Evolutionary conservation across 1,284 basidiomycete species (phyloP).

Genomic region (Moesziomyces sp.): DNA sequence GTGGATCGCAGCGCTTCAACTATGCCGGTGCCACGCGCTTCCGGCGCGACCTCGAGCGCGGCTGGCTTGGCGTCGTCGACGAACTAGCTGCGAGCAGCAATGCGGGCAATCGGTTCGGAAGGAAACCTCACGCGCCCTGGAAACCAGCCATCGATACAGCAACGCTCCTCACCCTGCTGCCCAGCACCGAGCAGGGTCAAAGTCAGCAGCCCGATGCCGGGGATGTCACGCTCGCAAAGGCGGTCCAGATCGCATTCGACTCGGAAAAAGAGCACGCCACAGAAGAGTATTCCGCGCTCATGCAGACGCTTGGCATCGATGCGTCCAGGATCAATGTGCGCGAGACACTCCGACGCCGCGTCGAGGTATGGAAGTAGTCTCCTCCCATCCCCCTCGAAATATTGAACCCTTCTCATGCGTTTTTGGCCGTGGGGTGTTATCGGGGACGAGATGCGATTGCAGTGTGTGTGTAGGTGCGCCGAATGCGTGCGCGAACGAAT

Average conservation of each 20-base stretch:
- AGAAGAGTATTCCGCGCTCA: conserved; percentile 7
- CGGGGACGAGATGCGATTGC: not conserved
- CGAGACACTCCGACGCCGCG: conserved; percentile 26
- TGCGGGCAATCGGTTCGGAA: conserved; percentile 30
- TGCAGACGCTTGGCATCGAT: conserved; percentile 22
- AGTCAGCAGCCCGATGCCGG: not conserved
- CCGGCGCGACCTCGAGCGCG: conserved; percentile 41
- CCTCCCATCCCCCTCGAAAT: not conserved
- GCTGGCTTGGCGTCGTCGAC: conserved; percentile 57
- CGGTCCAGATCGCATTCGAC: conserved; percentile 32
- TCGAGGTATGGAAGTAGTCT: conserved; percentile 39
- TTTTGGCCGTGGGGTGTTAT: no score
- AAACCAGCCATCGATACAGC: conserved; percentile 26
- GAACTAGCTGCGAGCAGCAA: conserved; percentile 14
- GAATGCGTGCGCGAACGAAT: not conserved
- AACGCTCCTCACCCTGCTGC: conserved; percentile 18
- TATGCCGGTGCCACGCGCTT: conserved; percentile 32
- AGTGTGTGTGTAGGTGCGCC: not conserved
- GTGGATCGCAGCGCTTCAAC: conserved; percentile 35
- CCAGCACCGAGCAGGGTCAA: not conserved
- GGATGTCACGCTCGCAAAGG: conserved; percentile 22
- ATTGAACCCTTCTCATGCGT: no score
- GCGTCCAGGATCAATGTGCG: conserved; percentile 23
- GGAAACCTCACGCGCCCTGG: conserved; percentile 50
- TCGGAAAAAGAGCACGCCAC: not conserved